Evolutionary conservation across 148 eudicot genomes (phyloP).

Genomic region (Silene conica): DNA sequence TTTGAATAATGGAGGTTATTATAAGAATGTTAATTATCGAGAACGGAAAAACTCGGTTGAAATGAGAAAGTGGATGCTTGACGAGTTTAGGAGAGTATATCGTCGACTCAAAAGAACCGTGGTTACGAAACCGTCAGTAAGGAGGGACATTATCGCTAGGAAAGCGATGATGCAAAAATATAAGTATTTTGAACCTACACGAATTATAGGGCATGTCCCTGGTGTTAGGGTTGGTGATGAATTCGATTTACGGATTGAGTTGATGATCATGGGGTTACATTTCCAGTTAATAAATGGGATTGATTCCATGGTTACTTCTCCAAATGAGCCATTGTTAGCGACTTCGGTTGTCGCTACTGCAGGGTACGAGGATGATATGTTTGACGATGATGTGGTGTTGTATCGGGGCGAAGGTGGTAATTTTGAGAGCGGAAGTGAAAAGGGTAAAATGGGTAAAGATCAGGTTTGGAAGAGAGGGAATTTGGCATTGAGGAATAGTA

Average conservation of each 20-base stretch:
- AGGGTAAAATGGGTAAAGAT: conserved; percentile 14
- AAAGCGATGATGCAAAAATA: background rate
- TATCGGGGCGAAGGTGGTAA: conserved; percentile 25
- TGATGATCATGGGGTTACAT: conserved; percentile 22
- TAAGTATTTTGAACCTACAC: background rate
- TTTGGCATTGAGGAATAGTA: conserved; percentile 23
- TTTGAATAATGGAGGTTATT: too few relatives aligned
- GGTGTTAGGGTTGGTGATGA: conserved; percentile 16
- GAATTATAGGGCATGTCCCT: background rate
- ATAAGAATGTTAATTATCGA: background rate
- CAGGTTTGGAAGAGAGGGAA: conserved; percentile 19
- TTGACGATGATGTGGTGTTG: background rate
- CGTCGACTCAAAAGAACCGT: background rate
- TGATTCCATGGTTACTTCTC: background rate
- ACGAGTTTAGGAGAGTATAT: background rate
- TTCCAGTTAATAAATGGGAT: background rate
- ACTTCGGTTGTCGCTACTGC: conserved; percentile 17
- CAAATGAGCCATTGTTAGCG: background rate
- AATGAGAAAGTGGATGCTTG: background rate
- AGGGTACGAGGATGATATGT: conserved; percentile 17
- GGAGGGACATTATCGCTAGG: conserved; percentile 9
- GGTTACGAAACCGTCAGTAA: background rate
- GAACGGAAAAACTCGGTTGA: background rate
- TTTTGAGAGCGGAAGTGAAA: background rate
- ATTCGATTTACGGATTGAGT: conserved; percentile 12